Conservation (phyloP, 2,329 filamentous ascomycete species). For the Talaromyces verruculosus region DNA sequence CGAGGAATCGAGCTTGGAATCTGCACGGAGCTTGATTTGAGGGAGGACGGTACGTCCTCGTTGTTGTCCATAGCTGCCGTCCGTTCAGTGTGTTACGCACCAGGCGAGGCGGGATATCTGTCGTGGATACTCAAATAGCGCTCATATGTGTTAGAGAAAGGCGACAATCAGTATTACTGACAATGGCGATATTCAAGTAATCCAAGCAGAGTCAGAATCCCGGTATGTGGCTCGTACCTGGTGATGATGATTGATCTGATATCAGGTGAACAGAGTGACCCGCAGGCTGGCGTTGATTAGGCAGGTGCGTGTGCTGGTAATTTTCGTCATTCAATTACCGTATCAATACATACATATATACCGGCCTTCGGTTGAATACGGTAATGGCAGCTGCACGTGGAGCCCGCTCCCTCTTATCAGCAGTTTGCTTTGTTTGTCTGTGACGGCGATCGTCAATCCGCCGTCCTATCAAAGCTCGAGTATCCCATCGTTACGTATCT, state of each 20-base stretch:
- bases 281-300: not conserved
- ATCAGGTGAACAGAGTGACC: constrained; percentile 7
- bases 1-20: constrained; percentile 35
- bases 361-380: not conserved
- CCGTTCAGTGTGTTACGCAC: not conserved
- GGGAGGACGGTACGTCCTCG: constrained; percentile 39
- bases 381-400: not conserved
- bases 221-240: not conserved
- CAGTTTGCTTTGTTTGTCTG: constrained; percentile 16
- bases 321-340: not conserved
- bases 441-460: not conserved
- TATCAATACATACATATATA: not conserved
- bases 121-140: not conserved
- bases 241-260: not conserved
- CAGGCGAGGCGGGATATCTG: not conserved
- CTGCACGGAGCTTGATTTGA: constrained; percentile 33
- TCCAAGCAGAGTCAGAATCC: not conserved
- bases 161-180: not conserved
- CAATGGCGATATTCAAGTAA: not conserved
- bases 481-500: not conserved
- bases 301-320: not conserved
- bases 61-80: constrained; percentile 34
- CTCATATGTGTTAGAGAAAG: not conserved
- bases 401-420: constrained; percentile 6
- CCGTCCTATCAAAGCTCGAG: not conserved